Evolutionary conservation across 805 yeast species (phyloP).

Genomic region (Jamesozyma lodderae): DNA sequence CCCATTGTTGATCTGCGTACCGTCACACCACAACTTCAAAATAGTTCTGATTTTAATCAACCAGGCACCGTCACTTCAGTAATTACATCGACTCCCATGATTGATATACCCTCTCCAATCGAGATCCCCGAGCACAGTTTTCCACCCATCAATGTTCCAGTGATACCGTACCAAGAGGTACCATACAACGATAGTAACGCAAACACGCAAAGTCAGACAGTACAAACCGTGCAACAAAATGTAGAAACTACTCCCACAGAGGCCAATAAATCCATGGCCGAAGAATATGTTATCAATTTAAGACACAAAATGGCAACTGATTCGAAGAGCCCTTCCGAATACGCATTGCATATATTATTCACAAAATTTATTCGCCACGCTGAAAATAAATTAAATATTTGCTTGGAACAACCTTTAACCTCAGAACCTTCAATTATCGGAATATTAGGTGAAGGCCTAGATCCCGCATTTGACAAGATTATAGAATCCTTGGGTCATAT

Average conservation of each 20-base stretch:
- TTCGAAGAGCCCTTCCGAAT: slow-evolving; percentile 70
- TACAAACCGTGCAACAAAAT: not conserved
- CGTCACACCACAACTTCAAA: slow-evolving; percentile 1
- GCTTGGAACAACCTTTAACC: slow-evolving; percentile 54
- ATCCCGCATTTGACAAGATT: slow-evolving; percentile 77
- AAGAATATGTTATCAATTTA: slow-evolving; percentile 22
- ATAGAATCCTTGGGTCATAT: slow-evolving; percentile 82
- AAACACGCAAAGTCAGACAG: slow-evolving; percentile 1
- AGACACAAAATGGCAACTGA: slow-evolving; percentile 41
- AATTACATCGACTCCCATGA: slow-evolving; percentile 8
- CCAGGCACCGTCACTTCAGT: slow-evolving; percentile 3
- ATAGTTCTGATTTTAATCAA: not conserved
- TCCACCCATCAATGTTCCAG: not conserved
- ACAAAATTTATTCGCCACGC: slow-evolving; percentile 93
- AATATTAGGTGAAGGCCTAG: slow-evolving; percentile 75
- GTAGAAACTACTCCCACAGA: slow-evolving; percentile 8
- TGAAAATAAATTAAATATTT: slow-evolving; percentile 71
- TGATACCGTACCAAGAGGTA: not conserved
- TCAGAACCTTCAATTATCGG: slow-evolving; percentile 72
- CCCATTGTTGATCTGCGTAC: not conserved
- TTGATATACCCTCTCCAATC: slow-evolving; percentile 15
- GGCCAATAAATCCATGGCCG: slow-evolving; percentile 13
- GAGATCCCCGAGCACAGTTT: slow-evolving; percentile 6
- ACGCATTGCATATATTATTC: slow-evolving; percentile 86
- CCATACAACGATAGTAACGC: not conserved